A percentile compares a stretch with the other conserved stretches of the same genome.
Evolutionary conservation across 2,329 filamentous ascomycete genomes (phyloP).

Genomic region (Zasmidium angulare): DNA sequence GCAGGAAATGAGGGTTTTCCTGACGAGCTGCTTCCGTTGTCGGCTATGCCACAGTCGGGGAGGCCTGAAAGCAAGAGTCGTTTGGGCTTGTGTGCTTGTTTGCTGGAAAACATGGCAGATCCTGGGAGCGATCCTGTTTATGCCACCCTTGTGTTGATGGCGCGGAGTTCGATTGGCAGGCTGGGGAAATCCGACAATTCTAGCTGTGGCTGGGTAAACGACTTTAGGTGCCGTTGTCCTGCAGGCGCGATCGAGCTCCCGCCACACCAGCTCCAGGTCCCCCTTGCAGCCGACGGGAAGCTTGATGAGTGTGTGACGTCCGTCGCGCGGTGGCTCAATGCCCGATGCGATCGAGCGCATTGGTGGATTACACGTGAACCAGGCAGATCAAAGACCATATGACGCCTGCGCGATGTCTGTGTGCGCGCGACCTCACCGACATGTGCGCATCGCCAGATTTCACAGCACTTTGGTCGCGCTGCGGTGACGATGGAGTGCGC

Average conservation of each 20-base stretch:
- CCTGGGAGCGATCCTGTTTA: neutral
- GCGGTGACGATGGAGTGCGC: neutral
- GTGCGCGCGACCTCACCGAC: neutral
- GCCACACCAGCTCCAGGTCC: neutral
- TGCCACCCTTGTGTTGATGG: neutral
- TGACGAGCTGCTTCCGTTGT: neutral
- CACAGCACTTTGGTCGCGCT: neutral
- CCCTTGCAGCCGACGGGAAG: no score
- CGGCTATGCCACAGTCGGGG: neutral
- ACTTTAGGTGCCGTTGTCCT: neutral
- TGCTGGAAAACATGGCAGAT: neutral
- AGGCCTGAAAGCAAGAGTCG: no score
- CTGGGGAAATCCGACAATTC: neutral
- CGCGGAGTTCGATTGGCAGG: neutral
- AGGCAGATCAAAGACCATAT: neutral
- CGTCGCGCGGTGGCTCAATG: neutral
- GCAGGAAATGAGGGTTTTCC: neutral
- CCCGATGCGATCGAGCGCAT: neutral
- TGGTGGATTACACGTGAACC: neutral
- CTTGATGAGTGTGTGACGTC: neutral
- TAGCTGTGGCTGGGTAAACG: neutral
- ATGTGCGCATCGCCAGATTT: neutral
- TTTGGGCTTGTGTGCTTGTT: neutral
- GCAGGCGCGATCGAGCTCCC: neutral
- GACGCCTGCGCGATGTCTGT: neutral